A percentile compares a stretch with the other conserved stretches of the same genome.
Evolutionary conservation across 192 early-diverging fungal species (phyloP).

Genomic region (Coemansia reversa): DNA sequence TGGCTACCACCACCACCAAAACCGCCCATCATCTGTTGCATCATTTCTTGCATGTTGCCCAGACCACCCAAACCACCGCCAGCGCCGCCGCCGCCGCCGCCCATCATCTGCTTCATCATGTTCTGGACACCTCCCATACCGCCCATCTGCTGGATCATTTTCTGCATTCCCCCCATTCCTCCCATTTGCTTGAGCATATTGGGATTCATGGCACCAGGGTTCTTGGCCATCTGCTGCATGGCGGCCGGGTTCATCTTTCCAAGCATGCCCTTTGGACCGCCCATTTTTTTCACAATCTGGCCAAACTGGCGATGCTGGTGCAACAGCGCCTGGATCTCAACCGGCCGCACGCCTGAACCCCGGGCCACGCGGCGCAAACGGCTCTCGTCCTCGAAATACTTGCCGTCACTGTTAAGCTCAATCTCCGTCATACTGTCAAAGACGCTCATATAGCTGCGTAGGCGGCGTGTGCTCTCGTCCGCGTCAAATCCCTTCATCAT

Average conservation of each 20-base stretch:
- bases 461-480: constrained; percentile 60
- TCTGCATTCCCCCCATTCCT: constrained; percentile 56
- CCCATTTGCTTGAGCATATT: constrained; percentile 82
- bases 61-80: constrained; percentile 32
- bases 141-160: constrained; percentile 57
- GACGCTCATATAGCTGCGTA: constrained; percentile 81
- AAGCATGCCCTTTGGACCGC: constrained; percentile 83
- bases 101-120: constrained; percentile 71
- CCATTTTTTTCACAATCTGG: constrained; percentile 90
- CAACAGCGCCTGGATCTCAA: constrained; percentile 84
- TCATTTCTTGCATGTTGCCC: constrained; percentile 18
- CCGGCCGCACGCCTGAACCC: constrained; percentile 78
- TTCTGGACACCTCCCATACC: constrained; percentile 58
- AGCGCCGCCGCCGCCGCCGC: constrained; percentile 55
- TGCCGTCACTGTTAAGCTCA: constrained; percentile 87
- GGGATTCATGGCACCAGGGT: constrained; percentile 62
- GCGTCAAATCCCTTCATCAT: constrained; percentile 60
- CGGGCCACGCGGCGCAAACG: constrained; percentile 78
- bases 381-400: constrained; percentile 72
- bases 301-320: constrained; percentile 75
- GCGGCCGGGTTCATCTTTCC: constrained; percentile 61
- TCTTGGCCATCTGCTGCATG: constrained; percentile 63
- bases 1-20: constrained; percentile 17
- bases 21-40: not conserved
- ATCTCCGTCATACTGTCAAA: constrained; percentile 94